phyloP scores from a whole-genome alignment of 208 protist species.

The Acanthamoeba polyphaga region DNA sequence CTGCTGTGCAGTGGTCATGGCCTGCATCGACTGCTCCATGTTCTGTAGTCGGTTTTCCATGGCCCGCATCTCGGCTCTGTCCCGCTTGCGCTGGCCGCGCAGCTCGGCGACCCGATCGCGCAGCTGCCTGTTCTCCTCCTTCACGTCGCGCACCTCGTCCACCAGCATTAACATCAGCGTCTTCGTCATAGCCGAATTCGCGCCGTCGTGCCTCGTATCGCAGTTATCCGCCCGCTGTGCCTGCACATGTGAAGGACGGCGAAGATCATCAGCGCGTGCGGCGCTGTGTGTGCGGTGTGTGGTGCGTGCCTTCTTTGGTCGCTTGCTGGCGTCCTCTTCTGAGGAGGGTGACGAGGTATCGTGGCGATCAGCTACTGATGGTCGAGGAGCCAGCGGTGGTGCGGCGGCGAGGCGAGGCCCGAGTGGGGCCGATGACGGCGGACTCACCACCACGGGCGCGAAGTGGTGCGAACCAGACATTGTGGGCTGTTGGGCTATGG shows the following conservation, averaged over 20 bases:
- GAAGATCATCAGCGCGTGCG: no score
- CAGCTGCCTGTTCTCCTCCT: not conserved
- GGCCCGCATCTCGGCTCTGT: not conserved
- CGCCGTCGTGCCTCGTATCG: no score
- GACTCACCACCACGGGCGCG: not conserved
- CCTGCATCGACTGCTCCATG: not conserved
- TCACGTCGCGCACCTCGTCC: not conserved
- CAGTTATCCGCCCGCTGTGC: no score
- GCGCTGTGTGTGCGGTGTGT: no score
- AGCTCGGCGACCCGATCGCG: not conserved
- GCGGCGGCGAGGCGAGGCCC: no score
- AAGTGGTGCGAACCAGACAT: not conserved
- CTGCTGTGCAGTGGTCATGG: not conserved
- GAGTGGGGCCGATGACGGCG: no score
- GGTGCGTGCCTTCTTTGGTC: no score
- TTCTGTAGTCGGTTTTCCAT: not conserved
- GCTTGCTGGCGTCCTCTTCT: no score
- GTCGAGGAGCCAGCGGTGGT: no score
- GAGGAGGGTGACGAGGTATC: no score
- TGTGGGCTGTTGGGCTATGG: not conserved
- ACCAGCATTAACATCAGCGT: not conserved
- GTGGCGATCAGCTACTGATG: no score
- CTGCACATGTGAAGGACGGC: no score
- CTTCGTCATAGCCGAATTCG: not conserved
- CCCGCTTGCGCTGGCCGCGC: not conserved